Base-by-base conservation (phyloP, 805 yeast species). In the Saturnispora sanitii region DNA sequence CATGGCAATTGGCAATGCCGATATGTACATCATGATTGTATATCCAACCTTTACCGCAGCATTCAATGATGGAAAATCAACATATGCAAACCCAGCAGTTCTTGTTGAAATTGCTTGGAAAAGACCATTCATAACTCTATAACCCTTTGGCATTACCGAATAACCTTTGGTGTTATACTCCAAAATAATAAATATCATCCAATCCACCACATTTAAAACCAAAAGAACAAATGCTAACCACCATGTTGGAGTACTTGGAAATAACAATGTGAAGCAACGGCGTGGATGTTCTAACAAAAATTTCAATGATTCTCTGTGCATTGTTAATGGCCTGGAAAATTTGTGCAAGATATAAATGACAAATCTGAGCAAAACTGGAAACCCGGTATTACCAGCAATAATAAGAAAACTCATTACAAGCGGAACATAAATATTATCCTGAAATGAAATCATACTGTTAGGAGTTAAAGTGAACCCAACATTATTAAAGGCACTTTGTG, bases 21-120 rank as follows among this genome's bases (percentile, higher is more conserved):
- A 90, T 21, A 92, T 87, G 63, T 92, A 92, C 98, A 92, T 92
- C 97, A 92, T 90, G 45, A 92, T 72, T 78, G 86, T 72, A 58
- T 92, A 92, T 51, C 92, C 78, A 22, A 92, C 95, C 58, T 87
- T 95, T 37, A 90, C 84, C 0, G 95, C 92, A 0, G 96, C 90
- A 53, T 87, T 92, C 35, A 92, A 66, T 31, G 59, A 56, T 2
- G 85, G 64, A 30, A 92, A 61, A 55, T 81, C 77, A 20, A 88
- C 74, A 30, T 82, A 80, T 0, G 82, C 51, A 49, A 92, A 81
- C 0, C 99, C 99, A 0, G 95, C 95, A 2, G 97, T 92, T 66
- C 99, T 76, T 0, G 96, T 86, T 39, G 90, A 75, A 36, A 90
- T 74, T 1, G 96, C 92, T 59, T 90, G 97, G 56, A 78, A 92